These are phyloP conservation scores for Apiospora malaysiana DNA, from an alignment of 2,329 filamentous ascomycete genomes.

Conservation along the genomic window DNA sequence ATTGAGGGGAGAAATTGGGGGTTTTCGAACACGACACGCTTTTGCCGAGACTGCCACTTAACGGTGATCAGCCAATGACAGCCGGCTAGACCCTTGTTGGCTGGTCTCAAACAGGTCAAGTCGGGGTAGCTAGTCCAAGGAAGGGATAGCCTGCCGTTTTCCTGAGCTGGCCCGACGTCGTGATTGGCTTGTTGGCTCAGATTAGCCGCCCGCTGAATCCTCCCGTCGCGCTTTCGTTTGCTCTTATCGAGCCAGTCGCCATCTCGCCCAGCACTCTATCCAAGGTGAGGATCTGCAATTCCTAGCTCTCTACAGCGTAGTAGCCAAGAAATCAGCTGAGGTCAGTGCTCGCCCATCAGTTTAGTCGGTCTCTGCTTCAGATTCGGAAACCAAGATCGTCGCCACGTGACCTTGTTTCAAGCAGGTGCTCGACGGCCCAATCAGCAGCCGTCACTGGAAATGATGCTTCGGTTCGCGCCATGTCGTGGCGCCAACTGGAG, in stretches of 20 bases:
- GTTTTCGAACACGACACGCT: neutral
- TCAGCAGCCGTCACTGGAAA: neutral
- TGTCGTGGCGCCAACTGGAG: neutral
- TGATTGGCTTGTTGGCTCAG: constrained; percentile 4
- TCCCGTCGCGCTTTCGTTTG: neutral
- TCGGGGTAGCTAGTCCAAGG: neutral
- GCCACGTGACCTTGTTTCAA: constrained; percentile 1
- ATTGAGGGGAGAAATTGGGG: neutral
- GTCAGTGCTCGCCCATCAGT: neutral
- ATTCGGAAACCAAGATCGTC: neutral
- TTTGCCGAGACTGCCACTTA: neutral
- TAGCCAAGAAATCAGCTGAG: neutral
- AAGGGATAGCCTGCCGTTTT: neutral
- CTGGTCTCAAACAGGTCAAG: neutral
- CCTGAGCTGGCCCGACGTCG: rapidly evolving
- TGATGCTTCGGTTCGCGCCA: neutral
- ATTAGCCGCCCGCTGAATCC: neutral
- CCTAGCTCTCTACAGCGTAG: neutral
- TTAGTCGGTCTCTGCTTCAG: neutral
- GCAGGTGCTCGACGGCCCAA: neutral
- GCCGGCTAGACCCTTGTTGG: neutral
- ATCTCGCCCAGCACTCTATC: neutral
- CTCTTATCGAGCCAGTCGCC: constrained; percentile 4
- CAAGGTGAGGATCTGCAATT: neutral
- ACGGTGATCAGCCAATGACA: neutral